Base-by-base conservation (phyloP, 176 grass and related monocot species). In the Oryza meyeriana region DNA sequence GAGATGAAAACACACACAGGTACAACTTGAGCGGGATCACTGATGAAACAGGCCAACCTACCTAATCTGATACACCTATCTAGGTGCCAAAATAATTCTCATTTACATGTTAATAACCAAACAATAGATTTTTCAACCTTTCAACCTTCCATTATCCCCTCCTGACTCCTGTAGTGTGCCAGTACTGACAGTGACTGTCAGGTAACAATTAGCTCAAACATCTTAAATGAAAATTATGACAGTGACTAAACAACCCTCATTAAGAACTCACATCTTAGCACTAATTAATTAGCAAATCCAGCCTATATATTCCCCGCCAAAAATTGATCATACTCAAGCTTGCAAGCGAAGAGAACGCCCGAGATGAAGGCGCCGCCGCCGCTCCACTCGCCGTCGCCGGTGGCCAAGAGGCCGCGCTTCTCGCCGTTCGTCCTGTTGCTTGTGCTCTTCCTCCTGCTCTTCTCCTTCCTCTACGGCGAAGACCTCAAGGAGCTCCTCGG, bases 381-480 rank as follows among this genome's bases (percentile, higher is more conserved):
- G 66, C 22, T 40, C 75, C 59, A 50, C n/a, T 70, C 77, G 0
- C 71, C 69, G 41, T 40, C 69, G 28, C 68, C 71, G 6, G 4
- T 84, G 1, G 22, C 55, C 77, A 91, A 75, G 71, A 97, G 75
- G 66, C 59, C 39, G 22, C 79, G 84, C 7, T n/a, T 84, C 17
- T 89, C 86, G 24, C 86, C 90, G 2, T 72, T 83, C 48, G 6
- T 94, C 12, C 50, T 88, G 18, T 35, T 83, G 9, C 25, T 91
- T 8, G 24, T 87, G 3, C 79, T 92, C 40, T 93, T 91, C 78
- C 35, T 92, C 24, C 59, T 92, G 16, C 64, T 94, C 50, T 83
- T 93, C 71, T 88, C 84, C 40, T 83, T 92, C 77, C 84, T 94
- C 40, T 91, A 88, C n/a, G 84, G 84, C 25, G 84, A 93, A 67